phyloP scores from a whole-genome alignment of 495 filamentous ascomycete genomes.

The Aspergillus biplanus region DNA sequence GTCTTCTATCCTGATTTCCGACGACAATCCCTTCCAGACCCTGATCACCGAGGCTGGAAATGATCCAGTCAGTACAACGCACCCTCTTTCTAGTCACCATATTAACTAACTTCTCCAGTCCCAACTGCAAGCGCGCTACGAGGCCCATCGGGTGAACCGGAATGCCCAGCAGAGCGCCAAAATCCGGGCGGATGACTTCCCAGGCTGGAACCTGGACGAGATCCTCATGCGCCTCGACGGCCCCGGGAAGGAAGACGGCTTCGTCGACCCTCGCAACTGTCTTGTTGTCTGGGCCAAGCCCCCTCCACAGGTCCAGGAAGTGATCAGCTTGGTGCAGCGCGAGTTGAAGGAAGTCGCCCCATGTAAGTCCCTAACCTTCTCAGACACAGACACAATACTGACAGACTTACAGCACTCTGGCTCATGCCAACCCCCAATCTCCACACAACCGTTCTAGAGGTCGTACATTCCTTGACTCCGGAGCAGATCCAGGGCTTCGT shows the following conservation, averaged over 20 bases:
- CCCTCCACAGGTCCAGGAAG: slow-evolving; percentile 60
- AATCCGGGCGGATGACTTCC: slow-evolving; percentile 66
- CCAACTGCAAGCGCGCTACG: slow-evolving; percentile 70
- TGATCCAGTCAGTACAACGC: slow-evolving; percentile 50
- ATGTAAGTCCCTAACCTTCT: slow-evolving; percentile 48
- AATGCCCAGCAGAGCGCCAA: slow-evolving; percentile 73
- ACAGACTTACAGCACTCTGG: slow-evolving; percentile 57
- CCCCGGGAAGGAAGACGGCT: slow-evolving; percentile 63
- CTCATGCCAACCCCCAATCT: slow-evolving; percentile 75
- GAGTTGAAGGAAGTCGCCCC: slow-evolving; percentile 62
- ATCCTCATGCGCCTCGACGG: slow-evolving; percentile 69
- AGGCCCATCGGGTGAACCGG: slow-evolving; percentile 66
- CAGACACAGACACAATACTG: not conserved
- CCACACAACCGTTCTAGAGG: slow-evolving; percentile 85
- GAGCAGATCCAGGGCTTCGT: slow-evolving; percentile 64
- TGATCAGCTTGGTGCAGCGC: slow-evolving; percentile 66
- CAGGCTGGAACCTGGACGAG: slow-evolving; percentile 70
- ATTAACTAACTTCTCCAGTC: slow-evolving; percentile 30
- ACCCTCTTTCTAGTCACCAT: not conserved
- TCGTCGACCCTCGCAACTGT: slow-evolving; percentile 73
- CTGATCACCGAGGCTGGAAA: slow-evolving; percentile 65
- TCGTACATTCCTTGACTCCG: slow-evolving; percentile 68
- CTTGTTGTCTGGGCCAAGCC: slow-evolving; percentile 87
- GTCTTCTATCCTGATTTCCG: slow-evolving; percentile 12
- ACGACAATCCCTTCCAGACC: slow-evolving; percentile 72